A percentile compares a stretch with the other conserved stretches of the same genome.
phyloP scores from a whole-genome alignment of 805 yeast species.

The Hanseniaspora valbyensis region DNA sequence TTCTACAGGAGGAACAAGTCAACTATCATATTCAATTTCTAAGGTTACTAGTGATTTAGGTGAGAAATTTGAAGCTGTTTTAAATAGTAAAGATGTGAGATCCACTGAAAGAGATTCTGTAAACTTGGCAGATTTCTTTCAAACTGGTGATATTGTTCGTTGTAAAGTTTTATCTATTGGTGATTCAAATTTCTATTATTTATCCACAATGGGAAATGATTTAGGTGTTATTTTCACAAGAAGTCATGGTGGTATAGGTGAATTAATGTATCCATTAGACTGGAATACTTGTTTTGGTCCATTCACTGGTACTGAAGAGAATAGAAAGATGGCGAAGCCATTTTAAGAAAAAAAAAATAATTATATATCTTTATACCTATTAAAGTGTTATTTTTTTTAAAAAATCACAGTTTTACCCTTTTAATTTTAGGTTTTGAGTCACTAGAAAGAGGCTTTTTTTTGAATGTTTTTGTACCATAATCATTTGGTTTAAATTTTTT shows the following conservation, averaged over 20 bases:
- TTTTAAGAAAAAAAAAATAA: too few species aligned
- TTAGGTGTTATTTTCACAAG: constrained; percentile 88
- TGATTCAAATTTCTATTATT: constrained; percentile 83
- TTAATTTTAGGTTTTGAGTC: constrained; percentile 27
- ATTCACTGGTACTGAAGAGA: constrained; percentile 59
- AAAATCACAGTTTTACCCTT: constrained; percentile 26
- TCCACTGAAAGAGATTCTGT: constrained; percentile 85
- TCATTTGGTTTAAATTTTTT: constrained; percentile 18
- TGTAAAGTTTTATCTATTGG: constrained; percentile 77
- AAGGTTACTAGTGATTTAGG: constrained; percentile 61
- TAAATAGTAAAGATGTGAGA: constrained; percentile 78
- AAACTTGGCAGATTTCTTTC: constrained; percentile 62
- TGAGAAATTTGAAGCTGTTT: constrained; percentile 77
- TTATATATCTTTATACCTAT: constrained; percentile 69
- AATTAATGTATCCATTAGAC: constrained; percentile 74
- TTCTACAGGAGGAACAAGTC: constrained; percentile 49
- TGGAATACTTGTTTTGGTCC: constrained; percentile 92
- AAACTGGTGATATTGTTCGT: constrained; percentile 86
- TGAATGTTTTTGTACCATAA: constrained; percentile 30
- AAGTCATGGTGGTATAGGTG: constrained; percentile 55
- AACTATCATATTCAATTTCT: constrained; percentile 33
- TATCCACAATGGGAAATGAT: constrained; percentile 81
- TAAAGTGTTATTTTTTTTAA: constrained; percentile 61
- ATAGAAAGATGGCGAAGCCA: constrained; percentile 88
- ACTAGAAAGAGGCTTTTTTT: too few species aligned